Percentiles rank a stretch among this genome's conserved stretches.
phyloP scores from a whole-genome alignment of 306 rosid genomes.

The cucumber (Cucumis sativus) region Cucumber_9930_V3 NC_026655.2:28714501-28715000 shows the following conservation, averaged over 20 bases:
- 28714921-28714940: neutral
- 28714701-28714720: constrained; percentile 54
- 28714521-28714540: too few relatives aligned
- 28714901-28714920: neutral
- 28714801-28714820: constrained; percentile 54
- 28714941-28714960: constrained; percentile 10
- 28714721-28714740: constrained; percentile 66
- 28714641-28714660: too few relatives aligned
- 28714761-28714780: constrained; percentile 28
- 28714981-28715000: constrained; percentile 22
- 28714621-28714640: too few relatives aligned
- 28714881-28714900: neutral
- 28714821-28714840: constrained; percentile 71
- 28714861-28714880: neutral
- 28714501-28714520: too few relatives aligned
- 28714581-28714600: neutral
- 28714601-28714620: too few relatives aligned
- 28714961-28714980: constrained; percentile 14
- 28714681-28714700: neutral
- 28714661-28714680: neutral
- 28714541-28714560: too few relatives aligned
- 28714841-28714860: constrained; percentile 73
- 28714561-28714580: too few relatives aligned
- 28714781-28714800: constrained; percentile 42
- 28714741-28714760: constrained; percentile 57